Conservation (phyloP, 208 protist species). For the Crithidia thermophila region DNA sequence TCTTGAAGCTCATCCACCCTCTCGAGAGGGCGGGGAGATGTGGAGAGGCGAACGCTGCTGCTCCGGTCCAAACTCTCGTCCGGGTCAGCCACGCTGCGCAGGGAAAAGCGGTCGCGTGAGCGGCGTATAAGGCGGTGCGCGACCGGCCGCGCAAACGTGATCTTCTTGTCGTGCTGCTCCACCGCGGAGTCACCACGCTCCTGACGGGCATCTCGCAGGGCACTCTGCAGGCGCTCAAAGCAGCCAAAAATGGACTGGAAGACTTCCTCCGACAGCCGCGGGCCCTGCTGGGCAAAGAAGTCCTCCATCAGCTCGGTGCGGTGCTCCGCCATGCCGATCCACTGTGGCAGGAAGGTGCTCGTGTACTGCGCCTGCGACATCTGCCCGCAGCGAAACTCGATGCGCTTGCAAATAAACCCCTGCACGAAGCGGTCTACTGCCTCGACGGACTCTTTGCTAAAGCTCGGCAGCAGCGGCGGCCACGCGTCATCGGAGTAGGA, state of each 20-base stretch:
- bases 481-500: slow-evolving; percentile 23
- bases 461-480: slow-evolving; percentile 43
- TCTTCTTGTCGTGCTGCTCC: slow-evolving; percentile 29
- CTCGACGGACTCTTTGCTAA: slow-evolving; percentile 27
- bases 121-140: slow-evolving; percentile 45
- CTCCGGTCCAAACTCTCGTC: slow-evolving; percentile 25
- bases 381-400: slow-evolving; percentile 55
- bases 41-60: slow-evolving; percentile 9
- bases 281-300: slow-evolving; percentile 29
- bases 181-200: slow-evolving; percentile 12
- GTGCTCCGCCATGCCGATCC: slow-evolving; percentile 31
- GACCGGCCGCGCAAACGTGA: slow-evolving; percentile 44
- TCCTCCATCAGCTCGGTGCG: slow-evolving; percentile 34
- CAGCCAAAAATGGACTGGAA: slow-evolving; percentile 26
- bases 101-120: slow-evolving; percentile 42
- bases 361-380: slow-evolving; percentile 21
- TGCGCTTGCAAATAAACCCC: slow-evolving; percentile 40
- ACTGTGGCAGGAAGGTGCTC: slow-evolving; percentile 29
- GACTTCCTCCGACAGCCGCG: slow-evolving; percentile 20
- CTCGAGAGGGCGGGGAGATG: slow-evolving; percentile 2
- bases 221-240: slow-evolving; percentile 40
- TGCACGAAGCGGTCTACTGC: slow-evolving; percentile 36
- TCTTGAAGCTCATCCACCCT: neutral
- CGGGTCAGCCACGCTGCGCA: slow-evolving; percentile 35
- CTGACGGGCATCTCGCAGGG: slow-evolving; percentile 38